Evolutionary conservation across 768 basidiomycete genomes (phyloP).

Genomic region (Tylopilus balloui): DNA sequence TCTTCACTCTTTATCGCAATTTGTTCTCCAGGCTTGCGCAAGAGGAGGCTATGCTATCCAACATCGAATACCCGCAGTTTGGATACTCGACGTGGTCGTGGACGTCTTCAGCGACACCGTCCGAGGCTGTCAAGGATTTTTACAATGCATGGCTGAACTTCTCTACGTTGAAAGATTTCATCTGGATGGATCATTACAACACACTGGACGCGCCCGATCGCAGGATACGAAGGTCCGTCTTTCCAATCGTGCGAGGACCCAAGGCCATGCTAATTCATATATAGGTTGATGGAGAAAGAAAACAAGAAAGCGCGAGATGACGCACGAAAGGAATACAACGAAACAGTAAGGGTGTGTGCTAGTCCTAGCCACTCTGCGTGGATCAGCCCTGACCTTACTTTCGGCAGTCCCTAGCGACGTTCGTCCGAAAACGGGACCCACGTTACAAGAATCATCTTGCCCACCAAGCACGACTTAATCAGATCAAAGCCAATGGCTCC

Average conservation of each 20-base stretch:
- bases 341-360: constrained; percentile 72
- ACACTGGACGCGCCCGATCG: constrained; percentile 81
- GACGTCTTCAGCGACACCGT: constrained; percentile 43
- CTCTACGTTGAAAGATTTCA: constrained; percentile 79
- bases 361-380: not conserved
- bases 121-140: constrained; percentile 62
- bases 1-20: constrained; percentile 85
- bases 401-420: constrained; percentile 63
- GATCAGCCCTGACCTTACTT: not conserved
- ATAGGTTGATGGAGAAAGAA: constrained; percentile 89
- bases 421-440: constrained; percentile 84
- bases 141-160: constrained; percentile 89
- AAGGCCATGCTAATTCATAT: not conserved
- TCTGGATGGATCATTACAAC: constrained; percentile 86
- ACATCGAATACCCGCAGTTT: constrained; percentile 71
- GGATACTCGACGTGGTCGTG: constrained; percentile 77
- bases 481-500: constrained; percentile 26
- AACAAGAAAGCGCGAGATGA: constrained; percentile 91
- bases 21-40: constrained; percentile 78
- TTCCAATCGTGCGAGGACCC: not conserved
- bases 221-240: constrained; percentile 62
- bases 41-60: constrained; percentile 58
- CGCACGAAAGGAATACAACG: constrained; percentile 87
- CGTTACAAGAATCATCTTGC: constrained; percentile 68
- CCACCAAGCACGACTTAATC: constrained; percentile 40